A percentile compares a stretch with the other conserved stretches of the same genome.
These are phyloP conservation scores for Wallacemonas sp. DNA, from an alignment of 208 protist species.

Conservation along the genomic window DNA sequence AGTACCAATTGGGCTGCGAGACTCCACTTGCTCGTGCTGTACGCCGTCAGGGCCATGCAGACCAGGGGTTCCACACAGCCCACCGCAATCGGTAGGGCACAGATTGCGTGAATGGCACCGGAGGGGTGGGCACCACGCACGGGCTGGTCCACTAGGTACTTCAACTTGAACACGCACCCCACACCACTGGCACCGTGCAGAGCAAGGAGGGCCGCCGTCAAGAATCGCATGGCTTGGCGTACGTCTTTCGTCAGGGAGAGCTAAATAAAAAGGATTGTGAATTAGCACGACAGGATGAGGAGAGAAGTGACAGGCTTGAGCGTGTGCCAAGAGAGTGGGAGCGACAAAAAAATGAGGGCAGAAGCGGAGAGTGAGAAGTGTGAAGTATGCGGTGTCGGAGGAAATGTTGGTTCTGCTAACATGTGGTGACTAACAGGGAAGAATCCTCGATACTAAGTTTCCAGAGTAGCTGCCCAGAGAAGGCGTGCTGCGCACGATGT, in stretches of 20 bases:
- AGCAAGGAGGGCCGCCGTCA: neutral
- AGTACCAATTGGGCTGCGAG: neutral
- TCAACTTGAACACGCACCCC: neutral
- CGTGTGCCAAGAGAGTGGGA: neutral
- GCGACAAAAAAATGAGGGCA: neutral
- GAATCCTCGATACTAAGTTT: too few species aligned
- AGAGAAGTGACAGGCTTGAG: too few species aligned
- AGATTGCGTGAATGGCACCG: neutral
- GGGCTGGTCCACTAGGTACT: neutral
- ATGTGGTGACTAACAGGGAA: too few species aligned
- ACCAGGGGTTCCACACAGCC: neutral
- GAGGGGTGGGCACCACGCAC: neutral
- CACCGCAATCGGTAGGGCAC: neutral
- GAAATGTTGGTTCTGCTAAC: too few species aligned
- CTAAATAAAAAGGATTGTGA: neutral
- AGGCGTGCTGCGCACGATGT: too few species aligned
- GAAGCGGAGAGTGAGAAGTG: too few species aligned
- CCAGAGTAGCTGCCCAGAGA: too few species aligned
- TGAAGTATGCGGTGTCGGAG: too few species aligned
- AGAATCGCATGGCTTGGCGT: neutral
- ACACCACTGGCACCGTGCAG: neutral
- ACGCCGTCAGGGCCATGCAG: neutral
- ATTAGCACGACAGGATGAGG: too few species aligned
- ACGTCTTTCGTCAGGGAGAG: too few species aligned
- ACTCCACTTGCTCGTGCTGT: constrained; percentile 2